These are phyloP conservation scores for Graphilbum ipis-grandicollis DNA, from an alignment of 2,329 filamentous ascomycete species.

Conservation along the genomic window DNA sequence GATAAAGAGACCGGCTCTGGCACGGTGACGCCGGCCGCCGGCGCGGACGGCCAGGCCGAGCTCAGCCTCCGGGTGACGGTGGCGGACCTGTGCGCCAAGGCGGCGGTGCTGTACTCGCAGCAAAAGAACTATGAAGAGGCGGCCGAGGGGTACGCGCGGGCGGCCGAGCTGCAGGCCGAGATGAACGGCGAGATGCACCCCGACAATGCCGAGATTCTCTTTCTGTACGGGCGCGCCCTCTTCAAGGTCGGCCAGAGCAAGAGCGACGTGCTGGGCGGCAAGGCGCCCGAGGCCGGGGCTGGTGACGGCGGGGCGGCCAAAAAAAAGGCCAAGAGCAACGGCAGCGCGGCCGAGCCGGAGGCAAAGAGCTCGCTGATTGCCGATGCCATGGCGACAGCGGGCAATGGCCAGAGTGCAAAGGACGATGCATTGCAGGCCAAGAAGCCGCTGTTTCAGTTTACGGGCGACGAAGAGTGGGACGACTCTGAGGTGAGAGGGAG, in stretches of 20 bases:
- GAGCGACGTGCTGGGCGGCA: constrained; percentile 82
- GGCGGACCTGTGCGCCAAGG: constrained; percentile 63
- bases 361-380: constrained; percentile 8
- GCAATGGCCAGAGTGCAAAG: constrained; percentile 18
- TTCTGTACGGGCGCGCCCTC: constrained; percentile 81
- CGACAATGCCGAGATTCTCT: constrained; percentile 85
- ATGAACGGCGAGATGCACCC: constrained; percentile 84
- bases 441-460: constrained; percentile 80
- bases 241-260: constrained; percentile 90
- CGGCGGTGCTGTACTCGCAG: constrained; percentile 69
- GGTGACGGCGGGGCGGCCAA: constrained; percentile 12
- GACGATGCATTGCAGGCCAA: constrained; percentile 27
- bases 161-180: constrained; percentile 76
- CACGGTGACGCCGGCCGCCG: constrained; percentile 15
- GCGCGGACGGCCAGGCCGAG: constrained; percentile 16
- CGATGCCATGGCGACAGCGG: constrained; percentile 11
- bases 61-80: constrained; percentile 41
- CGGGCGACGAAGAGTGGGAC: constrained; percentile 85
- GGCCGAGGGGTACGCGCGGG: constrained; percentile 73
- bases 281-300: constrained; percentile 35
- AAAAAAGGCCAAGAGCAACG: constrained; percentile 24
- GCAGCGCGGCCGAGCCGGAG: constrained; percentile 26
- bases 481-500: no score
- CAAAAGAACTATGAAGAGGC: constrained; percentile 70
- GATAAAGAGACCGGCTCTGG: constrained; percentile 9